Evolutionary conservation across 2,329 filamentous ascomycete genomes (phyloP), one percentile per base, ranked within the genome.

Genomic region (Fusarium algeriense): DNA sequence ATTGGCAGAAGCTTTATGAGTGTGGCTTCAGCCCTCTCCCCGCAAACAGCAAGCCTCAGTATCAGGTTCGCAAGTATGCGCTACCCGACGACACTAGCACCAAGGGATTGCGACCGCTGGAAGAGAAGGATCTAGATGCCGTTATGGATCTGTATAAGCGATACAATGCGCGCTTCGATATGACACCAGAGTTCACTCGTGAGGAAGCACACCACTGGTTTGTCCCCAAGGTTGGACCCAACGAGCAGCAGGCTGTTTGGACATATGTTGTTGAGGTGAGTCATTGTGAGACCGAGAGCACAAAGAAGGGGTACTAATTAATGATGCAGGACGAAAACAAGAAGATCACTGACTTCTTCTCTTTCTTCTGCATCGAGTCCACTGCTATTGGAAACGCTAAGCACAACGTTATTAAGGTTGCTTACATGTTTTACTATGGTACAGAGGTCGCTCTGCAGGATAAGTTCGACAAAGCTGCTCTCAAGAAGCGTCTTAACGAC

Each of bases 391-490:
- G 92, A 74, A 90, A 94, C 78, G 84, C 89, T 48, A 93, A 93
- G 80, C 92, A 97, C 83, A 88, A 90, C 65, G 89, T 90, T 62
- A 90, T 99, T 77, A 92, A 91, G 73, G 96, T 95, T 6, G 96
- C 96, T 34, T 99, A 99, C 82, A 88, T 98, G 60, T 99, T 95
- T 85, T 99, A 99, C 86, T 99, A 99, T 80, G 96, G 93, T 62
- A 92, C 92, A 10, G 94, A 97, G 77, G 85, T 88, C 8, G 95
- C 91, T 14, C 92, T 98, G 71, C 78, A 82, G 5, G 81, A 85
- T 45, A 85, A 89, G 7, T 77, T 84, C 12, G 83, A 89, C 75
- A 86, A 84, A 73, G 60, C 81, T 19, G 89, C 89, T 34, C 86
- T 97, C 73, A 95, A 95, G 83, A 84, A 86, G n/a, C 90, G 95